Base-by-base conservation (phyloP, 495 filamentous ascomycete species). In the Xeromyces bisporus region DNA sequence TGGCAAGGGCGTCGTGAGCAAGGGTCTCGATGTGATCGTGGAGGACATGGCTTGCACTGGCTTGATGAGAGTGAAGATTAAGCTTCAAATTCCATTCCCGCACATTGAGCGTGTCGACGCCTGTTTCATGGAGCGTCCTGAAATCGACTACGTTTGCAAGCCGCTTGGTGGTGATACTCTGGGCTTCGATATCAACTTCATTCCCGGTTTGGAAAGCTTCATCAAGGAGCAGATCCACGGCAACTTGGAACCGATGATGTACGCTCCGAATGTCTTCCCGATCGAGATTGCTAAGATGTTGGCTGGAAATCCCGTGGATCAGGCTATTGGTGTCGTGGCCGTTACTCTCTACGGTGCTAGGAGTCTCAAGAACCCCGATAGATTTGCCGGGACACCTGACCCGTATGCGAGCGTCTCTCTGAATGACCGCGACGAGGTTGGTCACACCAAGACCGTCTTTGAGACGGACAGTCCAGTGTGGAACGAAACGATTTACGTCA, bases 251-350 rank as follows among this genome's bases (percentile, higher is more conserved):
- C 89, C 89, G 7, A 96, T 99, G 75, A 87, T 96, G 77, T 96
- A 96, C 43, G 77, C 73, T 28, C 89, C 89, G 6, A 93, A 96
- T 44, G 85, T 92, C 18, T 99, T 96, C 67, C 92, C 89, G 12
- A 82, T 99, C 40, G 91, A 99, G 46, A 80, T 99, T 33, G 89
- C 89, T 32, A 96, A 99, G 64, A 85, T 99, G 81, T 69, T 99
- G 32, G 80, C 87, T n/a, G 89, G 89, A 36, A 83, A 77, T 30
- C 71, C 91, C 0, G 75, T 96, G 28, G 91, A 99, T 53, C 80
- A 89, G 55, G 87, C 89, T 10, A 91, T 99, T 46, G 89, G 89
- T 47, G 84, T 96, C 14, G 50, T 96, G 29, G 85, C 84, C 10
- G 64, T 99, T 35, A 94, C 85, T 12, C 64, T 99, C 27, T 81